Evolutionary conservation across 257 asterid genomes (phyloP).

Genomic region (Fraxinus americana): DNA sequence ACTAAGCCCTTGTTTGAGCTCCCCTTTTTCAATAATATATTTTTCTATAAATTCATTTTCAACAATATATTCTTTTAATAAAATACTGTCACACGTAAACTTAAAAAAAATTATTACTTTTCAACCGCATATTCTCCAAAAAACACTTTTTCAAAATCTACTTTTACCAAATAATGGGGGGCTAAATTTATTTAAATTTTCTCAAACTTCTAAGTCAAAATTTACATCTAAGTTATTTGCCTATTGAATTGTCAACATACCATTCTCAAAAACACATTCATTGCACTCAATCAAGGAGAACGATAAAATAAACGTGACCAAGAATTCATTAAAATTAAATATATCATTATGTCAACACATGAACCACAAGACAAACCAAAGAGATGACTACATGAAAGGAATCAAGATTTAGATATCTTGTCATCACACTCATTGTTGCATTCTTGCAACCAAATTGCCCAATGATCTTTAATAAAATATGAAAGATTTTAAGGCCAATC

Average conservation of each 20-base stretch:
- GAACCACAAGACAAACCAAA: neutral
- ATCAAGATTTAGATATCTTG: slow-evolving; percentile 36
- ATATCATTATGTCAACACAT: neutral
- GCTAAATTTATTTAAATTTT: no score
- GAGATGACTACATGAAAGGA: slow-evolving; percentile 12
- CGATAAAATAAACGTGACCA: neutral
- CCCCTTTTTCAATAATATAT: no score
- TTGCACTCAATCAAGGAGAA: slow-evolving; percentile 7
- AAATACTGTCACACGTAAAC: no score
- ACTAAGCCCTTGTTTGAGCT: no score
- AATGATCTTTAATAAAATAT: slow-evolving; percentile 32
- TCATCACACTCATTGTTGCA: slow-evolving; percentile 55
- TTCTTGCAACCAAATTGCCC: slow-evolving; percentile 54
- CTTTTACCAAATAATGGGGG: no score
- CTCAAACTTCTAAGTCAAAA: neutral
- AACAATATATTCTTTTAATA: no score
- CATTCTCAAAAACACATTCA: neutral
- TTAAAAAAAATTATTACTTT: no score
- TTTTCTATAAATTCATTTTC: no score
- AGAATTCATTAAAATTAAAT: neutral
- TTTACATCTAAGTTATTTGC: neutral
- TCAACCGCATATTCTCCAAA: no score
- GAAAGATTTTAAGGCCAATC: slow-evolving; percentile 27
- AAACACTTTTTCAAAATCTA: no score
- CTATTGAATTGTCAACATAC: neutral